phyloP scores from a whole-genome alignment of 2,329 filamentous ascomycete genomes.

The Fusarium sp. region DNA sequence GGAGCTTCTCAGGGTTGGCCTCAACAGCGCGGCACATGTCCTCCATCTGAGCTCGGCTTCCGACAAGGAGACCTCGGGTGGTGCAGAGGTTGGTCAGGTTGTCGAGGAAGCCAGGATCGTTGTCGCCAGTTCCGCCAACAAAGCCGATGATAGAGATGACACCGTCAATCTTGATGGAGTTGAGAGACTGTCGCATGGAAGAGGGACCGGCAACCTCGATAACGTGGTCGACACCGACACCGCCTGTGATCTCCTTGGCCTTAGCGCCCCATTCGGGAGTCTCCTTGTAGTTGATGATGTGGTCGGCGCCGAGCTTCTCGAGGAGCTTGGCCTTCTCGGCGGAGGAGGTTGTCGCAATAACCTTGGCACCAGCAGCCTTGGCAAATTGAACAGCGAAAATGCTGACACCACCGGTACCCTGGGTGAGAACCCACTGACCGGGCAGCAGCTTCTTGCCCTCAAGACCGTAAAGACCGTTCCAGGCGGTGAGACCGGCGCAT shows the following conservation, averaged over 20 bases:
- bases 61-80: slow-evolving; percentile 63
- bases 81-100: slow-evolving; percentile 56
- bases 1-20: slow-evolving; percentile 59
- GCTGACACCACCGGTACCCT: slow-evolving; percentile 80
- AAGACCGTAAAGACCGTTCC: slow-evolving; percentile 76
- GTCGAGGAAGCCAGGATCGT: slow-evolving; percentile 55
- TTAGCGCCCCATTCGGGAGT: slow-evolving; percentile 62
- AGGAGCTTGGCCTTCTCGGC: slow-evolving; percentile 61
- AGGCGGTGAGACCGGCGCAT: slow-evolving; percentile 75
- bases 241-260: slow-evolving; percentile 60
- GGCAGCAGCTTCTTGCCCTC: slow-evolving; percentile 63
- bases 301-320: slow-evolving; percentile 64
- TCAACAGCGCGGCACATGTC: slow-evolving; percentile 67
- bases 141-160: slow-evolving; percentile 61
- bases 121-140: slow-evolving; percentile 49
- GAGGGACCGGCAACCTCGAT: slow-evolving; percentile 64
- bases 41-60: slow-evolving; percentile 64
- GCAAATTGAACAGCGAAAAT: slow-evolving; percentile 76
- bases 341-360: slow-evolving; percentile 66
- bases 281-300: slow-evolving; percentile 67
- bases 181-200: slow-evolving; percentile 62
- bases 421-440: slow-evolving; percentile 73
- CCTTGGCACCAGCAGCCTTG: slow-evolving; percentile 63
- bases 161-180: slow-evolving; percentile 63
- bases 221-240: slow-evolving; percentile 63